Base-by-base conservation (phyloP, 2,329 filamentous ascomycete species). In the Ceratocystiopsis minuta region DNA sequence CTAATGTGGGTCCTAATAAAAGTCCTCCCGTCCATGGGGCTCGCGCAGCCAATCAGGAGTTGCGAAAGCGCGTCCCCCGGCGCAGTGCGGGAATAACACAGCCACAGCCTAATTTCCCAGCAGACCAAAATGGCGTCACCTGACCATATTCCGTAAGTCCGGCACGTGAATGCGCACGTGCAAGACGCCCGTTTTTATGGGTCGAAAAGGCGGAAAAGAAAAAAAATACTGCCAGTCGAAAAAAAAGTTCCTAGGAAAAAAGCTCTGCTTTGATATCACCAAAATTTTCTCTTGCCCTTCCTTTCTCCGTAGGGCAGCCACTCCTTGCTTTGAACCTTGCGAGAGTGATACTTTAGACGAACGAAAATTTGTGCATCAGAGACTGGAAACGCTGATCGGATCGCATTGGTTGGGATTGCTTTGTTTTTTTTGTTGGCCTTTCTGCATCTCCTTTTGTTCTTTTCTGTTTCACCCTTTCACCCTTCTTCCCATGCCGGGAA, bases 1-100 rank as follows among this genome's bases (percentile, higher is more conserved):
- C 43, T 45, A 44, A 49, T 43, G 43, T 49, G 36, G 38, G 36
- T 43, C 38, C 37, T 36, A 39, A 20, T 20, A 20, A 20, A 20
- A 20, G 20, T 20, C 20, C 20, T 20, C 20, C 20, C 20, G 20
- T 20, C 20, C 42, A 33, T 31, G n/a, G 31, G 34, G 18, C 6
- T 14, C 13, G 10, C 9, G 13, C 28, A 47, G 36, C 45, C 48
- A 50, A 48, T 48, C 41, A 50, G 3, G 34, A 2, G 35, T 16
- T 39, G 41, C 32, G 7, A 20, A 20, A 20, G 7, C 20, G 20
- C 20, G 20, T 20, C 20, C 20, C 20, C 20, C 7, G 20, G 20
- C 20, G 4, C 20, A 4, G 4, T 20, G 20, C 20, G 20, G 20
- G 20, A 20, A 20, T 20, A 20, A 20, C 41, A 43, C 37, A 39